phyloP scores from a whole-genome alignment of 768 basidiomycete genomes.

The Dentipellis sp. region DNA sequence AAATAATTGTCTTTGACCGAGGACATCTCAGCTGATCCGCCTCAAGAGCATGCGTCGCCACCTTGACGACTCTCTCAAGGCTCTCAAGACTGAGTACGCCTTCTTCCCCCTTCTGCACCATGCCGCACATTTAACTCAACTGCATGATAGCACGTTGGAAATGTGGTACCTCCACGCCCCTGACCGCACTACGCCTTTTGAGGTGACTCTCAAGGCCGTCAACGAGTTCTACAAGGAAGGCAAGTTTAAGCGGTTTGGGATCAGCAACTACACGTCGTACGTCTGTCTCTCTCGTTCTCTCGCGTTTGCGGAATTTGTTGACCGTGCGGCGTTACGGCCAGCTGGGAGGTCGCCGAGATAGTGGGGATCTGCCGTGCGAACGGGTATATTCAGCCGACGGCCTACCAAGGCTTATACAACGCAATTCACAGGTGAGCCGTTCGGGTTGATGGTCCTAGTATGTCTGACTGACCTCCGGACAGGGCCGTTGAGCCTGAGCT shows the following conservation, averaged over 20 bases:
- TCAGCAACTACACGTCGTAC: slow-evolving; percentile 34
- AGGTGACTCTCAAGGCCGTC: slow-evolving; percentile 36
- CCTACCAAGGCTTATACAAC: slow-evolving; percentile 42
- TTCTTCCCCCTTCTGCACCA: slow-evolving; percentile 1
- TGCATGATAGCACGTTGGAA: slow-evolving; percentile 21
- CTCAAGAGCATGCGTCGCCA: slow-evolving; percentile 25
- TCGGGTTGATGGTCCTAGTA: neutral
- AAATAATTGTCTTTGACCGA: neutral
- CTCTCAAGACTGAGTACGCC: slow-evolving; percentile 35
- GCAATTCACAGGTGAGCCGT: slow-evolving; percentile 20
- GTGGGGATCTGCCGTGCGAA: slow-evolving; percentile 24
- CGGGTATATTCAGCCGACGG: slow-evolving; percentile 37
- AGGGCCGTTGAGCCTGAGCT: slow-evolving; percentile 31
- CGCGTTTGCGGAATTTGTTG: slow-evolving; percentile 5
- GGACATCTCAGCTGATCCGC: neutral
- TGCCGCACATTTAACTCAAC: neutral
- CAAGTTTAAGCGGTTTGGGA: slow-evolving; percentile 37
- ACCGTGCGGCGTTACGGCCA: neutral
- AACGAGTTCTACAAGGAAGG: slow-evolving; percentile 43
- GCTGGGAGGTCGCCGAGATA: slow-evolving; percentile 39
- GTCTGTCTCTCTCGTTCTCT: slow-evolving; percentile 10
- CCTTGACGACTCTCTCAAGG: slow-evolving; percentile 28
- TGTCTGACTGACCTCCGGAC: neutral
- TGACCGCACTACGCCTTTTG: slow-evolving; percentile 34
- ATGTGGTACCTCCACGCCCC: slow-evolving; percentile 41